Base-by-base conservation (phyloP, 129 eudicot species). In the Scalesia atractyloides region DNA sequence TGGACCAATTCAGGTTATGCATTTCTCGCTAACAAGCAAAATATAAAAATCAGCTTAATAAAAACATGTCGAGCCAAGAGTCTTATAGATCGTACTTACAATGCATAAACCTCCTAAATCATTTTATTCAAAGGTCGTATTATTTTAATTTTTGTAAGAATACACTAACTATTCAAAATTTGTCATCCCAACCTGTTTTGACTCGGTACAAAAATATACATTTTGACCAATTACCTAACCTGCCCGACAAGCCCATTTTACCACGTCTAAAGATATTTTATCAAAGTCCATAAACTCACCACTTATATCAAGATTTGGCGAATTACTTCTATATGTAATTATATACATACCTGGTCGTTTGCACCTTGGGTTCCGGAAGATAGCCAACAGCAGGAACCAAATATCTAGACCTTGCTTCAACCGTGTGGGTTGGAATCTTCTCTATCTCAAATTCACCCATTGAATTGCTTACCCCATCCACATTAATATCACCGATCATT, bases 361-460 rank as follows among this genome's bases (percentile, higher is more conserved):
- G 91, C 58, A 51, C 74, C 64, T 78, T 85, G 52, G 87, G 80
- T 71, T 73, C 69, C 76, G 49, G 88, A 74, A 82, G 81, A 77
- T 77, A 73, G 64, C 85, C 90, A 66, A 82, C 79, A 72, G 84
- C 87, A 17, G 97, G 97, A 69, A 88, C 84, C 73, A 92, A 77
- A 69, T 83, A 68, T 69, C 84, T 85, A 24, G 91, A 80, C 76
- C 88, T 87, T 3, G 84, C 86, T 82, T 92, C 98, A 39, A 92
- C 67, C 17, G 50, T 75, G 52, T 73, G 86, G 36, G 66, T 56
- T 14, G 88, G 79, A 67, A 89, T 56, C 70, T 70, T 85, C 70
- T 92, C 98, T 59, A 92, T 89, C 86, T 86, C 94, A 64, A 78
- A 67, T 82, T 92, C 98, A 54, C 96, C 96, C 20, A 76, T 70